phyloP scores from a whole-genome alignment of 83 land plant genomes.

The Thuja plicata region DNA sequence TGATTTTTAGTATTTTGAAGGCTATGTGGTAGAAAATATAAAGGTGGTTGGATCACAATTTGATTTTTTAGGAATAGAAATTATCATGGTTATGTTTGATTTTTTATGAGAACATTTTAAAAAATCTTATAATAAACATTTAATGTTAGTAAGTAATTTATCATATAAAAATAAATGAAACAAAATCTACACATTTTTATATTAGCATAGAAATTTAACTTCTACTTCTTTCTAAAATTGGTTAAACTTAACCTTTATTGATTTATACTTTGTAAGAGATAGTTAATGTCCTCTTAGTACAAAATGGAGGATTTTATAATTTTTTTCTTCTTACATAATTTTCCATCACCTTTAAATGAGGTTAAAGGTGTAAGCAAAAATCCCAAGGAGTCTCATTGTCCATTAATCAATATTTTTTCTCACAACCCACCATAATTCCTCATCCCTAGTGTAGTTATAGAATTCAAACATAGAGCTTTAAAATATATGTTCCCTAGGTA shows the following conservation, averaged over 20 bases:
- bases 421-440: not conserved
- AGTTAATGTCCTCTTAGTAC: slow-evolving; percentile 37
- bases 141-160: no score
- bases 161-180: not conserved
- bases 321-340: slow-evolving; percentile 14
- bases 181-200: not conserved
- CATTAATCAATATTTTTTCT: slow-evolving; percentile 1
- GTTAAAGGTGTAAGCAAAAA: slow-evolving; percentile 20
- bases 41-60: no score
- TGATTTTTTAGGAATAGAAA: no score
- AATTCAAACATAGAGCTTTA: not conserved
- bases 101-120: no score
- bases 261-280: slow-evolving; percentile 85
- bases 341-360: slow-evolving; percentile 30
- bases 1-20: no score
- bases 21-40: no score
- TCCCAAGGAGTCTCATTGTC: not conserved
- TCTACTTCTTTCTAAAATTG: slow-evolving; percentile 82
- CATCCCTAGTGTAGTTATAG: not conserved
- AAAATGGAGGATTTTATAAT: not conserved
- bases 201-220: slow-evolving; percentile 35
- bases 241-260: slow-evolving; percentile 77
- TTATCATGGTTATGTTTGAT: no score
- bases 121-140: no score
- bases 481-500: no score